Evolutionary conservation across 352 stramenopile genomes (phyloP).

Genomic region (Phytophthora quininea): DNA sequence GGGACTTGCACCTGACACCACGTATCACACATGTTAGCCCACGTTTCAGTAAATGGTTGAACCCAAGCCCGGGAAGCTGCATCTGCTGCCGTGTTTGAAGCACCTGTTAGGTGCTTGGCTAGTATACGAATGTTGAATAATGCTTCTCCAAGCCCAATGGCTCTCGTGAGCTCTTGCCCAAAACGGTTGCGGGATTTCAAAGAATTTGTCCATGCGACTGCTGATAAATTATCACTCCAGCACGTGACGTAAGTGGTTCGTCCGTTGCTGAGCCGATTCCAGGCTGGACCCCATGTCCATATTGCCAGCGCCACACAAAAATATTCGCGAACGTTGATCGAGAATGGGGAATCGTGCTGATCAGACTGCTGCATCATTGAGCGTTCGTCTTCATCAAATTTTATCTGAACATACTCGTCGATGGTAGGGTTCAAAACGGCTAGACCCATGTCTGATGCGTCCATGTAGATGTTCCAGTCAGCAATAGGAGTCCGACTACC

Average conservation of each 20-base stretch:
- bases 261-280: not conserved
- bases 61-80: not conserved
- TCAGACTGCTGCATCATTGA: not conserved
- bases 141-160: constrained; percentile 4
- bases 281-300: not conserved
- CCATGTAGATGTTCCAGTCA: not conserved
- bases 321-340: not conserved
- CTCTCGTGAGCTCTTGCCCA: not conserved
- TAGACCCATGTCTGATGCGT: not conserved
- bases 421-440: not conserved
- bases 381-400: not conserved
- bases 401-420: not conserved
- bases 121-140: constrained; percentile 3
- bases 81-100: not conserved
- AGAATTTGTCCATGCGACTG: not conserved
- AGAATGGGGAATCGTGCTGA: not conserved
- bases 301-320: not conserved
- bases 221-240: not conserved
- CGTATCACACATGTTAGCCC: not conserved
- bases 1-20: constrained; percentile 2
- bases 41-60: not conserved
- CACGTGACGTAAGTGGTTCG: not conserved
- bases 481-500: not conserved
- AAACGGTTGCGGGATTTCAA: not conserved
- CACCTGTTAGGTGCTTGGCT: not conserved